A percentile compares a stretch with the other conserved stretches of the same genome.
phyloP scores from a whole-genome alignment of 306 rosid species.

The Vigna radiata region DNA sequence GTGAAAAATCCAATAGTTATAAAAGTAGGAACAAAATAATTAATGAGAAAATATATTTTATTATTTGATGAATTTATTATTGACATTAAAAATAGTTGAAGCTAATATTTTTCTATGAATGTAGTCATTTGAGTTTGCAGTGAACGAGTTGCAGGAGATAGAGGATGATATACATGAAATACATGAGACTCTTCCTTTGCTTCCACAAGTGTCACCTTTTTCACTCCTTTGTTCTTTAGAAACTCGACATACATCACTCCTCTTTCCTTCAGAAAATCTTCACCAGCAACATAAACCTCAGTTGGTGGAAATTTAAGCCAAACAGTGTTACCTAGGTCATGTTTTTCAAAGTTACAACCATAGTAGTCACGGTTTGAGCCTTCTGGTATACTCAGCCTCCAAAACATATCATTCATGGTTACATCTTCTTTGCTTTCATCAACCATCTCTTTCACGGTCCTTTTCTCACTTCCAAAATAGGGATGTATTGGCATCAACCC shows the following conservation, averaged over 20 bases:
- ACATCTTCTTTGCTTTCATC: conserved; percentile 44
- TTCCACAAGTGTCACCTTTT: conserved; percentile 67
- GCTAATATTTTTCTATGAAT: conserved; percentile 55
- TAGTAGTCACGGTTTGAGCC: conserved; percentile 58
- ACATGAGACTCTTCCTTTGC: conserved; percentile 61
- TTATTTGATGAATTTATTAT: not conserved
- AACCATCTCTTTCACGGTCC: conserved; percentile 61
- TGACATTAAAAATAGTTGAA: not conserved
- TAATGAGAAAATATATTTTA: not conserved
- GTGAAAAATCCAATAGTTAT: no score
- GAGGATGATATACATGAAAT: conserved; percentile 62
- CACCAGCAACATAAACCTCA: conserved; percentile 77
- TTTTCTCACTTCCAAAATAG: conserved; percentile 82
- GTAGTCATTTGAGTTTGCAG: conserved; percentile 70
- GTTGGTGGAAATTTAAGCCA: conserved; percentile 67
- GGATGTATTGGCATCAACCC: conserved; percentile 79
- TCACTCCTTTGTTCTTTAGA: conserved; percentile 58
- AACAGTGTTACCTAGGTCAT: conserved; percentile 35
- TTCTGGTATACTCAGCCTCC: conserved; percentile 77
- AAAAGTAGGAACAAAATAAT: no score
- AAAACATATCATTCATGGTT: conserved; percentile 52
- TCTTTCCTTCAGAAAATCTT: conserved; percentile 79
- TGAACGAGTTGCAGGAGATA: conserved; percentile 66
- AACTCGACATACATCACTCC: conserved; percentile 78
- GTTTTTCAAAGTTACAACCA: conserved; percentile 72